phyloP scores from a whole-genome alignment of 169 alveolate genomes.

The Plasmodium relictum region DNA sequence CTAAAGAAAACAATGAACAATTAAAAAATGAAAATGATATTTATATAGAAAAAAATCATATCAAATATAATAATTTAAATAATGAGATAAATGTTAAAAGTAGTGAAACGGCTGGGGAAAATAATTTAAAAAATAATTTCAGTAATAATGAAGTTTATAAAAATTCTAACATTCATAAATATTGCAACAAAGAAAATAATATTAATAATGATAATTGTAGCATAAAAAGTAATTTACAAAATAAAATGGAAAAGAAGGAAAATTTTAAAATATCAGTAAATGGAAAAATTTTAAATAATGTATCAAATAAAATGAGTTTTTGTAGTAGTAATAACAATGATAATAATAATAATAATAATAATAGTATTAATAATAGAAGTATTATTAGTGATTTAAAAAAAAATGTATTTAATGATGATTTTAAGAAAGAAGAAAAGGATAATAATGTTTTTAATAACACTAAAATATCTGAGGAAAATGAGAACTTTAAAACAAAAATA shows the following conservation, averaged over 20 bases:
- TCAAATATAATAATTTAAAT: not conserved
- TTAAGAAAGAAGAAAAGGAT: not conserved
- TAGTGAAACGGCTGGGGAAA: not conserved
- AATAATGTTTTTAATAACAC: not conserved
- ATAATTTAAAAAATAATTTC: constrained; percentile 4
- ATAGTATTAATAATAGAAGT: not conserved
- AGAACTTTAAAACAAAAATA: not conserved
- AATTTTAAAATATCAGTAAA: not conserved
- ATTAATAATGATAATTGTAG: not conserved
- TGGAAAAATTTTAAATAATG: not conserved
- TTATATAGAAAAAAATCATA: not conserved
- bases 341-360: not conserved
- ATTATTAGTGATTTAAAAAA: not conserved
- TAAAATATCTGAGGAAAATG: not conserved
- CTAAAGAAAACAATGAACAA: not conserved
- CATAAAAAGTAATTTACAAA: not conserved
- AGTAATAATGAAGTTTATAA: constrained; percentile 29
- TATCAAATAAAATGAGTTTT: not conserved
- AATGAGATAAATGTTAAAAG: not conserved
- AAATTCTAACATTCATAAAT: constrained; percentile 1
- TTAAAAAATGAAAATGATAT: not conserved
- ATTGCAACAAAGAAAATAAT: not conserved
- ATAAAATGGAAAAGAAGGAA: not conserved
- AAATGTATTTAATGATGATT: not conserved
- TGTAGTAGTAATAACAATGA: not conserved